These are phyloP conservation scores for Asclepias syriaca DNA, from an alignment of 257 asterid species.

Conservation along the genomic window DNA sequence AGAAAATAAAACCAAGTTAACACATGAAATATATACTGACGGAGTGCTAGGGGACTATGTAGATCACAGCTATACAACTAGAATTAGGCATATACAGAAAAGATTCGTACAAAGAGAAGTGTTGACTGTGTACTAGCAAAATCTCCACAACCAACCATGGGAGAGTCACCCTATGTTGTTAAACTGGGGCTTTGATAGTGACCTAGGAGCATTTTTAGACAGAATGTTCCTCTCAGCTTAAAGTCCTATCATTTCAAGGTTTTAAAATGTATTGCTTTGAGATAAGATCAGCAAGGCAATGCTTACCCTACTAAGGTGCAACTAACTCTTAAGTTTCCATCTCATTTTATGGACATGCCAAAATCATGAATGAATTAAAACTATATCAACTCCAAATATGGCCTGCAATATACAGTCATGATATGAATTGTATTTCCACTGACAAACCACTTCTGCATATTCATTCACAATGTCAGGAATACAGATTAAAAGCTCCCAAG, in stretches of 20 bases:
- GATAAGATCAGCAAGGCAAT: not conserved
- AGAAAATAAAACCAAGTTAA: not conserved
- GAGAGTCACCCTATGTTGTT: slow-evolving; percentile 6
- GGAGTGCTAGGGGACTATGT: not conserved
- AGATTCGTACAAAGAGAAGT: not conserved
- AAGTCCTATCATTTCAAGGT: not conserved
- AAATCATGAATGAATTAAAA: not conserved
- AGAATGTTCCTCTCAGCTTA: not conserved
- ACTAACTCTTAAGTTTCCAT: not conserved
- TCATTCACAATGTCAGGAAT: not conserved
- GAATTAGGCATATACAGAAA: not conserved
- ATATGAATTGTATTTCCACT: not conserved
- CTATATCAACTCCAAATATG: not conserved
- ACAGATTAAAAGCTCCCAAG: not conserved
- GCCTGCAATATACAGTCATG: not conserved
- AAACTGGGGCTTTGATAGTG: slow-evolving; percentile 2
- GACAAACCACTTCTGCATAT: not conserved
- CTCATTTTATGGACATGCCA: not conserved
- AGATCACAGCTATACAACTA: not conserved
- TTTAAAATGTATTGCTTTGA: not conserved
- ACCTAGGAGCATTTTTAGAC: not conserved
- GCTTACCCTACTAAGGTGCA: slow-evolving; percentile 3
- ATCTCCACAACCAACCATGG: not conserved
- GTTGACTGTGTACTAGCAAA: not conserved
- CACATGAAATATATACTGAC: not conserved